These are phyloP conservation scores for Cyclostephanos tholiformis DNA, from an alignment of 108 stramenopile genomes.

Conservation along the genomic window DNA sequence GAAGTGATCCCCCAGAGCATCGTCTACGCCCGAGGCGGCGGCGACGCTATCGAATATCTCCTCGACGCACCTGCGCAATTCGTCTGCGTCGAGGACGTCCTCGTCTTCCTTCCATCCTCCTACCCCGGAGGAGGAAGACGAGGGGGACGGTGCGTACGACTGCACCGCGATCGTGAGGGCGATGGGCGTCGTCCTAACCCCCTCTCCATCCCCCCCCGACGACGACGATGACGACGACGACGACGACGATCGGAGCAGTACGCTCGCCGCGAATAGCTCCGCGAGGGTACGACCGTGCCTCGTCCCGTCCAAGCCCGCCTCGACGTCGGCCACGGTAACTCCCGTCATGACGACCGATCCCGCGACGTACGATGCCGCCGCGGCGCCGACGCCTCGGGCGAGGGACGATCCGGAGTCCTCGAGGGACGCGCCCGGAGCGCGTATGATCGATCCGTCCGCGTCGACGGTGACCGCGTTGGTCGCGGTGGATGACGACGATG, in stretches of 20 bases:
- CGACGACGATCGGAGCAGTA: neutral
- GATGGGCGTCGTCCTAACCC: neutral
- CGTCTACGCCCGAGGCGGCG: conserved; percentile 41
- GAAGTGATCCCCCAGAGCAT: conserved; percentile 58
- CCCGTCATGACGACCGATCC: conserved; percentile 67
- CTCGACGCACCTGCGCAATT: conserved; percentile 45
- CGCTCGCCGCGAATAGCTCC: conserved; percentile 65
- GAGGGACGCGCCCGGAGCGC: conserved; percentile 68
- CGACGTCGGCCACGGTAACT: conserved; percentile 75
- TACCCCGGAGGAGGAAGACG: too few species aligned
- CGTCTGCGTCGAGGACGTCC: conserved; percentile 30
- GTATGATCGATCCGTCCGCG: conserved; percentile 26
- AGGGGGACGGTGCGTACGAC: too few species aligned
- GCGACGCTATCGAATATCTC: conserved; percentile 71
- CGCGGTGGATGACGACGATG: neutral
- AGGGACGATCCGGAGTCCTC: conserved; percentile 29
- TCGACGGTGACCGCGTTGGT: conserved; percentile 6
- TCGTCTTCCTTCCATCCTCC: conserved; percentile 29
- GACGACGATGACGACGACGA: too few species aligned
- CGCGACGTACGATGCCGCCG: conserved; percentile 59
- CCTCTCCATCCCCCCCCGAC: conserved; percentile 15
- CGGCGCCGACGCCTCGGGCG: conserved; percentile 54
- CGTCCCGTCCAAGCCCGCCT: conserved; percentile 67
- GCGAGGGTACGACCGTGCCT: conserved; percentile 78
- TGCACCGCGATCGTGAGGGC: conserved; percentile 63